Evolutionary conservation across 768 basidiomycete genomes (phyloP).

Genomic region (Naganishia friedmannii): DNA sequence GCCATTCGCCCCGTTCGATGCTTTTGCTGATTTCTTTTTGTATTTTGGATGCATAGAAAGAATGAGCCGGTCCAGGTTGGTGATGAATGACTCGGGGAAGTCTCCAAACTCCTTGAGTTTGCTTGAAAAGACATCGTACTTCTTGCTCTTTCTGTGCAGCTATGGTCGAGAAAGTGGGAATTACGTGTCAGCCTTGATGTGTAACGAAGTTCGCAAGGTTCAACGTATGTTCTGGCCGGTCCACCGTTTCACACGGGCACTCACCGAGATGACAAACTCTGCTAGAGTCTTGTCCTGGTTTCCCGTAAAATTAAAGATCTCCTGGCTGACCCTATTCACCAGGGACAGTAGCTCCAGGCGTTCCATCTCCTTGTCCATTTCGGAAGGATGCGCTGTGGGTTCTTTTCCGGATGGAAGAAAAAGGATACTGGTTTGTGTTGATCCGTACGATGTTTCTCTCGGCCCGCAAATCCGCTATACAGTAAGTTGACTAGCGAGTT

Average conservation of each 20-base stretch:
- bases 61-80: slow-evolving; percentile 90
- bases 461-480: no score
- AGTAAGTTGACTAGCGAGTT: no score
- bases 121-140: slow-evolving; percentile 72
- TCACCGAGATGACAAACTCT: slow-evolving; percentile 78
- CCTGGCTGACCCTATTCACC: slow-evolving; percentile 85
- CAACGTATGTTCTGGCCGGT: background rate
- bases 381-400: background rate
- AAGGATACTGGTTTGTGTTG: no score
- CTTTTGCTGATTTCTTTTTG: slow-evolving; percentile 65
- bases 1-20: slow-evolving; percentile 47
- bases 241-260: slow-evolving; percentile 22
- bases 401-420: background rate
- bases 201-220: background rate
- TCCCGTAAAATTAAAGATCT: slow-evolving; percentile 75
- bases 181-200: slow-evolving; percentile 6
- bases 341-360: slow-evolving; percentile 89
- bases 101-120: slow-evolving; percentile 74
- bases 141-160: slow-evolving; percentile 79
- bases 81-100: slow-evolving; percentile 84
- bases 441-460: no score
- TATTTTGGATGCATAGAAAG: slow-evolving; percentile 93
- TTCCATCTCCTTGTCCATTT: slow-evolving; percentile 64
- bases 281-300: slow-evolving; percentile 88
- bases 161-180: slow-evolving; percentile 4